Base-by-base conservation (phyloP, 2,329 filamentous ascomycete species). In the Cladorrhinum sp. region DNA sequence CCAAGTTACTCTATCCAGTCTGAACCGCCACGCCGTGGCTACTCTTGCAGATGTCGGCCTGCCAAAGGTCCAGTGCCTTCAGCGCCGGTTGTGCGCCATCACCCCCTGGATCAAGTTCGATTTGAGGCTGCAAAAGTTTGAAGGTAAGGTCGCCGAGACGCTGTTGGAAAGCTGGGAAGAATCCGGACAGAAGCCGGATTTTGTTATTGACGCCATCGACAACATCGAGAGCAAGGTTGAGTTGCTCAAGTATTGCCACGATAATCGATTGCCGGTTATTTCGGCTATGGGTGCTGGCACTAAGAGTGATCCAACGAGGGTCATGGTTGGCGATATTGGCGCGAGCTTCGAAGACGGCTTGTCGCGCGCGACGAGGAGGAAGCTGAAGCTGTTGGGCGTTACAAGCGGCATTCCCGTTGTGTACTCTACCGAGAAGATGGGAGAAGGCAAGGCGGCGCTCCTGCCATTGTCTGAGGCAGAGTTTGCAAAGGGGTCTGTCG, bases 181-280 rank as follows among this genome's bases (percentile, higher is more conserved):
- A 48, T 79, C 75, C 4, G 85, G 79, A 16, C 84, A 82, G 71
- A 81, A 81, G 68, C 92, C 93, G 1, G 89, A 93, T 68, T 99
- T 88, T 70, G 86, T 99, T n/a, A 85, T 99, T 36, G 95, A 99
- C 75, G 96, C 93, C 22, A 99, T 99, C 66, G 95, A 99, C 75
- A 98, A 99, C 72, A 98, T 99, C 64, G 91, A 96, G 55, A 96
- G 92, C 57, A 99, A 99, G 77, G 93, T 99, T 2, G 89, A 88
- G 18, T 78, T 99, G 58, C 80, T 99, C 45, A 87, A 92, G 69
- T 96, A 96, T 76, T 99, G 95, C 76, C 82, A 93, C 72, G 84
- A 87, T 62, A 83, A 92, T 71, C 80, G 82, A 1, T 79, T 98
- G 24, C 88, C 86, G 0, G 92, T 99, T 25, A 93, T 99, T 64